A percentile compares a stretch with the other conserved stretches of the same genome.
Conservation (phyloP, 768 basidiomycete genomes). For the Lactifluus subvellereus region DNA sequence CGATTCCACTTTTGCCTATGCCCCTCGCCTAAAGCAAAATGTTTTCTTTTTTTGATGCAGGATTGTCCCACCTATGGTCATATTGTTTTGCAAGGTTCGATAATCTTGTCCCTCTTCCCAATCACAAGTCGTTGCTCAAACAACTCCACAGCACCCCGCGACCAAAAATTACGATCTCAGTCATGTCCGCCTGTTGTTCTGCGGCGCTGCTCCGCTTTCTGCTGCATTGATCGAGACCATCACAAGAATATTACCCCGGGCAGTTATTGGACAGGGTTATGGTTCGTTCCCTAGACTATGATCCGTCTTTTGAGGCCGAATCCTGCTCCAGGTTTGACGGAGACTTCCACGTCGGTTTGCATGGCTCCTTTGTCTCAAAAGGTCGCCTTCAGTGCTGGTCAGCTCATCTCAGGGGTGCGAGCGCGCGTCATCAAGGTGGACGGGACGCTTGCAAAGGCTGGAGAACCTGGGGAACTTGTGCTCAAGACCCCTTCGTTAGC, state of each 20-base stretch:
- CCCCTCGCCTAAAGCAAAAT: neutral
- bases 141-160: constrained; percentile 27
- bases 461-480: constrained; percentile 55
- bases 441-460: constrained; percentile 45
- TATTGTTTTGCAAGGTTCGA: constrained; percentile 31
- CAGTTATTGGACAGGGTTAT: constrained; percentile 56
- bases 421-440: constrained; percentile 51
- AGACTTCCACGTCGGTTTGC: constrained; percentile 48
- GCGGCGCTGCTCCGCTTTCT: constrained; percentile 36
- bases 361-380: constrained; percentile 45
- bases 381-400: constrained; percentile 42
- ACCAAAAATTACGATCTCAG: constrained; percentile 31
- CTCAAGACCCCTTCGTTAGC: constrained; percentile 39
- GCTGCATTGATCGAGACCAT: constrained; percentile 36
- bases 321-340: constrained; percentile 56
- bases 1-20: neutral
- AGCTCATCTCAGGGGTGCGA: constrained; percentile 44
- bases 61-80: constrained; percentile 30
- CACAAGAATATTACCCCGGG: constrained; percentile 45
- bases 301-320: neutral
- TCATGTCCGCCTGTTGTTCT: constrained; percentile 27
- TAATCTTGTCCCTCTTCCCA: neutral
- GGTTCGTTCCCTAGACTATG: constrained; percentile 32
- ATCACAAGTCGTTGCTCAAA: neutral
- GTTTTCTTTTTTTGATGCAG: constrained; percentile 3